A percentile compares a stretch with the other conserved stretches of the same genome.
Conservation (phyloP, 2,329 filamentous ascomycete species). For the Paecilomyces formosus region DNA sequence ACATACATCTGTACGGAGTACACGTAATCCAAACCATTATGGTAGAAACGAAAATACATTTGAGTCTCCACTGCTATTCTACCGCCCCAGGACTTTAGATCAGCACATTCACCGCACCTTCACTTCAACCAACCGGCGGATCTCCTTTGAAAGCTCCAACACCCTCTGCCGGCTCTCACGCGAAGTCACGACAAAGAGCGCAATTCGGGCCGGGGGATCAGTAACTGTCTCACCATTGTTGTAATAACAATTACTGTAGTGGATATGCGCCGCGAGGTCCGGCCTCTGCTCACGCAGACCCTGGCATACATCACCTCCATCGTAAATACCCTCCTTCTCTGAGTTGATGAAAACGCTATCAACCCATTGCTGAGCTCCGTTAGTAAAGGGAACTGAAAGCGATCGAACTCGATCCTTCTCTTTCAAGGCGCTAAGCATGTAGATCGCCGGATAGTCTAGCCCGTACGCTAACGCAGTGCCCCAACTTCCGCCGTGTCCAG, state of each 20-base stretch:
- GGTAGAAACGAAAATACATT: too few relatives aligned
- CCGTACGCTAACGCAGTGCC: not conserved
- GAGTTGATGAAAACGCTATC: not conserved
- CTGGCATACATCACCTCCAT: not conserved
- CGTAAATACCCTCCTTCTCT: not conserved
- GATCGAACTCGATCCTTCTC: not conserved
- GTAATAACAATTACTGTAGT: not conserved
- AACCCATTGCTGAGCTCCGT: not conserved
- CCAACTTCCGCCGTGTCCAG: conserved; percentile 7
- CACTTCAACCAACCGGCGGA: too few relatives aligned
- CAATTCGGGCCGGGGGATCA: not conserved
- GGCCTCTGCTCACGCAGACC: not conserved
- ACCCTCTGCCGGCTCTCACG: not conserved
- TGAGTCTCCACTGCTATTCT: too few relatives aligned
- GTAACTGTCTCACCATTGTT: not conserved
- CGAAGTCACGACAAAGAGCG: not conserved
- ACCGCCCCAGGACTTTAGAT: too few relatives aligned
- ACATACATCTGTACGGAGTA: too few relatives aligned
- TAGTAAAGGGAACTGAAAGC: not conserved
- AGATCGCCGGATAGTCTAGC: not conserved
- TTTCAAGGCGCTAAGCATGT: not conserved
- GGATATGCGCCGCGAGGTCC: not conserved
- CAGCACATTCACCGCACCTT: too few relatives aligned
- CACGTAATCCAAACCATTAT: too few relatives aligned
- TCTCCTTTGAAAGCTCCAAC: not conserved